Base-by-base conservation (phyloP, 306 rosid genomes). In the Nissolia schottii region DNA sequence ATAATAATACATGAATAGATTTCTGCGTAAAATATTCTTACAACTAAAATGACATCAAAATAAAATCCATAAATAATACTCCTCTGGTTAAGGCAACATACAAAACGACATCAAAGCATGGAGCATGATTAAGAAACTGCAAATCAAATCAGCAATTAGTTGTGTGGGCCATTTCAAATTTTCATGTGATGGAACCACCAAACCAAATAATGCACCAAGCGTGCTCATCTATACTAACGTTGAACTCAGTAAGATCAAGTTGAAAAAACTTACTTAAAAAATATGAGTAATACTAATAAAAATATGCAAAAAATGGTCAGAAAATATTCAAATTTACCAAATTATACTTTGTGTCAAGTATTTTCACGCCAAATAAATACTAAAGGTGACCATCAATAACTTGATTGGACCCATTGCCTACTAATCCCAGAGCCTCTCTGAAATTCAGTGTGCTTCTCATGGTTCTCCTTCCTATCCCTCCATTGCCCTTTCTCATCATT, bases 401-500 rank as follows among this genome's bases (percentile, higher is more conserved):
- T 76, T 85, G 55, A 79, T 56, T 79, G 45, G 86, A 56, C 23
- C 58, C 73, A 69, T 70, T 76, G 79, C 67, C 80, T 29, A 66
- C 73, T 59, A 85, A 56, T 61, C 83, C 87, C 11, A 85, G 32
- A 51, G 85, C 87, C 49, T 77, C 81, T 71, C 85, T 80, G 23
- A 82, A 61, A 67, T 82, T 82, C 16, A 85, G 55, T 60, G 86
- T 80, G 46, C 56, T 85, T 74, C 87, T 85, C 87, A 85, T 85
- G 22, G 89, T 85, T 77, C 89, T 20, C 62, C 89, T 82, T 71
- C 89, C 89, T 48, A 85, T 73, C 31, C 83, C 89, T 74, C 89
- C 89, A 82, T 85, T 85, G 5, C 89, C 89, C 76, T 82, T 82
- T 75, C 87, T 83, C 90, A 86, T 84, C 88, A 86, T 83, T 0